Conservation (phyloP, 2,329 filamentous ascomycete species). For the Calonectria henricotiae region DNA sequence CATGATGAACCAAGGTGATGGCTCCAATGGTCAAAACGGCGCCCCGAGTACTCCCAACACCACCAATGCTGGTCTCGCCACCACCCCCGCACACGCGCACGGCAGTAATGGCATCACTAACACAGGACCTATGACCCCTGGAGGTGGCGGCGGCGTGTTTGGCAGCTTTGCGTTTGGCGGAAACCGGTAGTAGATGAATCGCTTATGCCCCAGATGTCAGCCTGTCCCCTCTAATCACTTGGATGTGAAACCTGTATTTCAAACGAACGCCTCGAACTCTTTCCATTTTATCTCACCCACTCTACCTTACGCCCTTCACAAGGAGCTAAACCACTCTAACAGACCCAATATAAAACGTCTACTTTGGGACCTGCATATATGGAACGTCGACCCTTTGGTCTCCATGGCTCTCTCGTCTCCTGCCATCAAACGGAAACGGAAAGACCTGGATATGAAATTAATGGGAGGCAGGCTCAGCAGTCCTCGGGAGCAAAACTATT, state of each 20-base stretch:
- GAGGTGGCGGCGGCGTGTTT: slow-evolving; percentile 82
- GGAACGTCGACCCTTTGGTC: not conserved
- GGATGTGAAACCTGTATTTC: slow-evolving; percentile 31
- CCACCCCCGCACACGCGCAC: slow-evolving; percentile 67
- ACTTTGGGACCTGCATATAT: not conserved
- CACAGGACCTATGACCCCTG: slow-evolving; percentile 84
- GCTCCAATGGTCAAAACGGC: slow-evolving; percentile 59
- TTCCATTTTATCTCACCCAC: slow-evolving; percentile 12
- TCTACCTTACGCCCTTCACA: not conserved
- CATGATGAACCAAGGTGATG: slow-evolving; percentile 56
- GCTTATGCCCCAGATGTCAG: not conserved
- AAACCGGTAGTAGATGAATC: slow-evolving; percentile 53
- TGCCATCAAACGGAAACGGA: not conserved
- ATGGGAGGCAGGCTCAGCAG: not conserved
- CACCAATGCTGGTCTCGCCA: slow-evolving; percentile 66
- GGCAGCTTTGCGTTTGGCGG: slow-evolving; percentile 77
- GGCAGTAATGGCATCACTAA: slow-evolving; percentile 72
- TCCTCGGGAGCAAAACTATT: not conserved
- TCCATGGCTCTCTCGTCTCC: not conserved
- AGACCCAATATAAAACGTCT: not conserved
- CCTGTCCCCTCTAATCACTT: slow-evolving; percentile 8
- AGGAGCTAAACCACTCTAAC: not conserved
- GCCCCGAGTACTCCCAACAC: slow-evolving; percentile 81
- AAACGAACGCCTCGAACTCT: slow-evolving; percentile 34
- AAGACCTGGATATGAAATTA: not conserved